These are phyloP conservation scores for Paramecium sonneborni DNA, from an alignment of 73 alveolate species.

Conservation along the genomic window DNA sequence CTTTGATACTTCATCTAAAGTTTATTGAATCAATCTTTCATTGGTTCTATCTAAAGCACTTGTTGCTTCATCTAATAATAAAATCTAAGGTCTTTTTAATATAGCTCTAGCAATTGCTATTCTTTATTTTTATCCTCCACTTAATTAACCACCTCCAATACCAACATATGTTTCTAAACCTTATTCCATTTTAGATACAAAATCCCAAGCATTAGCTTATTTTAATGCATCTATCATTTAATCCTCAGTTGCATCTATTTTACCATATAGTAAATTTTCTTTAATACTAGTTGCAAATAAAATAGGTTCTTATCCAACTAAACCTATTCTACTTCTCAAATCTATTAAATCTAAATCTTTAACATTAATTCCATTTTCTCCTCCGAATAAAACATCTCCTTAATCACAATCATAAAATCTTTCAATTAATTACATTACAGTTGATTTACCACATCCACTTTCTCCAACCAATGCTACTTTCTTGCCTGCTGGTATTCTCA, in stretches of 20 bases:
- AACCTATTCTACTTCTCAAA: conserved; percentile 70
- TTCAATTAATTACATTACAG: conserved; percentile 43
- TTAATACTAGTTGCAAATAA: conserved; percentile 90
- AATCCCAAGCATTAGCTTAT: conserved; percentile 78
- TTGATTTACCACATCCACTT: conserved; percentile 79
- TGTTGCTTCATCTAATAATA: conserved; percentile 91
- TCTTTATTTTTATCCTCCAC: conserved; percentile 86
- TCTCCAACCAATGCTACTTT: conserved; percentile 88
- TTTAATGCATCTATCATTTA: conserved; percentile 69
- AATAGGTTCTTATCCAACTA: conserved; percentile 93
- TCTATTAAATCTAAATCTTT: conserved; percentile 61
- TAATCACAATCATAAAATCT: conserved; percentile 53
- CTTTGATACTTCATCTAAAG: conserved; percentile 74
- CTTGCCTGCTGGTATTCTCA: conserved; percentile 78
- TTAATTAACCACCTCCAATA: conserved; percentile 71
- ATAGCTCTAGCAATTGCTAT: conserved; percentile 86
- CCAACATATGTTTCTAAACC: conserved; percentile 88
- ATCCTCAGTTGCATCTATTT: conserved; percentile 76
- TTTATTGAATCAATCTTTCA: conserved; percentile 76
- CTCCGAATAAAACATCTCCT: conserved; percentile 53
- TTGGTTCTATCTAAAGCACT: conserved; percentile 80
- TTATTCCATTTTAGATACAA: conserved; percentile 78
- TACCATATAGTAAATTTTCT: conserved; percentile 83
- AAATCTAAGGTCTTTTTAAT: conserved; percentile 71
- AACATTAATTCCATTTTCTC: conserved; percentile 61